phyloP scores from a whole-genome alignment of 768 basidiomycete species.

The Lentinus tigrinus region DNA sequence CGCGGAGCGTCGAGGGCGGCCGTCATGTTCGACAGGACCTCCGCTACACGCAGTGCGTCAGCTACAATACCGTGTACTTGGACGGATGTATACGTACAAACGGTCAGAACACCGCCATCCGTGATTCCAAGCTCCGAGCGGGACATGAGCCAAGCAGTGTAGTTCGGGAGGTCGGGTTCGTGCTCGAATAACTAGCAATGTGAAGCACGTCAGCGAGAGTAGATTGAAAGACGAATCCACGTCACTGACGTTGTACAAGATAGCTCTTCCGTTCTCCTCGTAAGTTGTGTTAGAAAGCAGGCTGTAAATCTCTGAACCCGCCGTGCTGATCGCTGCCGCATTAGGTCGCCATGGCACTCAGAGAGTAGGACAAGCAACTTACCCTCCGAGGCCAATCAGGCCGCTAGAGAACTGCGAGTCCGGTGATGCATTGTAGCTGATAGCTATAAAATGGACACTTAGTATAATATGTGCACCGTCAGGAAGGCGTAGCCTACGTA shows the following conservation, averaged over 20 bases:
- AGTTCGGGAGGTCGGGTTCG: slow-evolving; percentile 3
- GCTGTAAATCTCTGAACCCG: not conserved
- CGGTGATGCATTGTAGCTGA: not conserved
- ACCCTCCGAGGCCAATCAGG: slow-evolving; percentile 7
- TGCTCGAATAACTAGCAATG: slow-evolving; percentile 1
- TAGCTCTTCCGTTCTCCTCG: slow-evolving; percentile 1
- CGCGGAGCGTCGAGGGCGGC: slow-evolving; percentile 2
- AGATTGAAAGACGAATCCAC: not conserved
- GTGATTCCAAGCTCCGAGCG: slow-evolving; percentile 6
- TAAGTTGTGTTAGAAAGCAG: not conserved
- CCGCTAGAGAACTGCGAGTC: not conserved
- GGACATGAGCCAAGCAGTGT: slow-evolving; percentile 7
- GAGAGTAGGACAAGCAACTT: not conserved
- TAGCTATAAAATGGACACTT: not conserved
- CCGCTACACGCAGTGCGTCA: not conserved
- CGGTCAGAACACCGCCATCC: slow-evolving; percentile 10
- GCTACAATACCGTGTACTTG: too few relatives aligned
- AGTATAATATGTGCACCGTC: not conserved
- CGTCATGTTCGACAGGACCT: slow-evolving; percentile 7
- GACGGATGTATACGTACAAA: slow-evolving; percentile 1
- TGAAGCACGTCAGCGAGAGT: not conserved
- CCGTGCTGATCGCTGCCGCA: too few relatives aligned
- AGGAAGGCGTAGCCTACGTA: not conserved
- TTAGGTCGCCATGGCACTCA: not conserved
- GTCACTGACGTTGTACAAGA: slow-evolving; percentile 2